Conservation (phyloP, 2,329 filamentous ascomycete species). For the Alternaria angustiovoidea region DNA sequence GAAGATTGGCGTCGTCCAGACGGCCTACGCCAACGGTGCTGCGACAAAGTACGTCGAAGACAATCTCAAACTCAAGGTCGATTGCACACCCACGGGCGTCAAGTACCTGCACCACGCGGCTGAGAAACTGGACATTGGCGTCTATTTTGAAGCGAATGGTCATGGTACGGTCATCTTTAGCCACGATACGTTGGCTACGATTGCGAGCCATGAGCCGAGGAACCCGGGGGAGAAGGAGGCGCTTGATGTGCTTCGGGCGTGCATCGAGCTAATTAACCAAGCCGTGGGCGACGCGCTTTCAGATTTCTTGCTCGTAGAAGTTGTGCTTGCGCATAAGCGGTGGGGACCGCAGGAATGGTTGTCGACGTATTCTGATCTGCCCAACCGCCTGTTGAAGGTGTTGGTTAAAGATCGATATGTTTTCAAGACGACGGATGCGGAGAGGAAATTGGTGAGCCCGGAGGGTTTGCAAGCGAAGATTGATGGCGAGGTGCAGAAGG, state of each 20-base stretch:
- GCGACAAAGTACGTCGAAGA: slow-evolving; percentile 92
- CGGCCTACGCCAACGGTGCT: slow-evolving; percentile 95
- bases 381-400: slow-evolving; percentile 93
- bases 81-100: slow-evolving; percentile 93
- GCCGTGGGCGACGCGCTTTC: slow-evolving; percentile 95
- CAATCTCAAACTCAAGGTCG: slow-evolving; percentile 84
- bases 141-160: slow-evolving; percentile 98
- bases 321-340: slow-evolving; percentile 92
- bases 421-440: slow-evolving; percentile 91
- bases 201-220: slow-evolving; percentile 81
- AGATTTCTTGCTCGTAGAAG: slow-evolving; percentile 94
- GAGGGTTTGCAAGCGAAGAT: slow-evolving; percentile 83
- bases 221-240: slow-evolving; percentile 92
- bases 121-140: slow-evolving; percentile 90
- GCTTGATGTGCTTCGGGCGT: slow-evolving; percentile 81
- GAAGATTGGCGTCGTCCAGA: slow-evolving; percentile 94
- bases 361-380: slow-evolving; percentile 89
- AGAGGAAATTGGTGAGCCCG: slow-evolving; percentile 84
- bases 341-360: slow-evolving; percentile 94
- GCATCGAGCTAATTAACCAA: slow-evolving; percentile 95
- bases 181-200: slow-evolving; percentile 78
- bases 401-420: slow-evolving; percentile 87
- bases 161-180: slow-evolving; percentile 98
- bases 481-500: slow-evolving; percentile 86
- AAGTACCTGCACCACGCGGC: slow-evolving; percentile 99